These are phyloP conservation scores for Tephrocybe sp. DNA, from an alignment of 768 basidiomycete genomes.

Conservation along the genomic window DNA sequence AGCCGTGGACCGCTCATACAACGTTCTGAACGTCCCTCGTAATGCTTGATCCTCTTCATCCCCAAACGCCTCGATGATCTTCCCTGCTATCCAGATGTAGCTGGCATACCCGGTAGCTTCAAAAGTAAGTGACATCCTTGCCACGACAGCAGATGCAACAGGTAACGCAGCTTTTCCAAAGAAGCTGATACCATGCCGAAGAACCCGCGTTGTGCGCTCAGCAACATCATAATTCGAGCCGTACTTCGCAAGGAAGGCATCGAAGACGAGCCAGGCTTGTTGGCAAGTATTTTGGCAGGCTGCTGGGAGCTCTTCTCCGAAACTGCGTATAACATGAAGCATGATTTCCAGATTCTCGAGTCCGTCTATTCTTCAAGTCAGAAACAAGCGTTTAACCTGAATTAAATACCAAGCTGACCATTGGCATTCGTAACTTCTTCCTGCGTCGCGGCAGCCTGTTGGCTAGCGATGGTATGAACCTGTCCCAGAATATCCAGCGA, in stretches of 20 bases:
- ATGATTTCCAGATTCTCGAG: conserved; percentile 94
- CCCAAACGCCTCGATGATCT: conserved; percentile 77
- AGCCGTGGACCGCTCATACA: conserved; percentile 75
- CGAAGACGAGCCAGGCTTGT: conserved; percentile 84
- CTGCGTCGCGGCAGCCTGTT: conserved; percentile 56
- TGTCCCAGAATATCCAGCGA: conserved; percentile 78
- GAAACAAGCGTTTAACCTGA: neutral
- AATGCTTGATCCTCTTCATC: conserved; percentile 56
- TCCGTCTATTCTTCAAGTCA: conserved; percentile 50
- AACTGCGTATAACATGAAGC: conserved; percentile 76
- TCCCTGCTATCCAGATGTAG: conserved; percentile 93
- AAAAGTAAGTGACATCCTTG: conserved; percentile 75
- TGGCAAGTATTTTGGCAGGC: conserved; percentile 75
- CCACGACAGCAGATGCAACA: conserved; percentile 68
- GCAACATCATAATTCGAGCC: conserved; percentile 73
- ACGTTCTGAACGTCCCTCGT: conserved; percentile 51
- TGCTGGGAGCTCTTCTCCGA: conserved; percentile 78
- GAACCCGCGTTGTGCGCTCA: conserved; percentile 80
- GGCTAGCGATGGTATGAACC: conserved; percentile 62
- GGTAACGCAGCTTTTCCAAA: conserved; percentile 68
- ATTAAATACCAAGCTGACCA: conserved; percentile 45
- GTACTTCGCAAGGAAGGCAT: conserved; percentile 74
- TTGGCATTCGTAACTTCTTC: conserved; percentile 67
- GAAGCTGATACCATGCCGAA: conserved; percentile 80
- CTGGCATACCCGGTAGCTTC: conserved; percentile 78